phyloP scores from a whole-genome alignment of 1,284 basidiomycete species.

The Cutaneotrichosporon spelunceum region DNA sequence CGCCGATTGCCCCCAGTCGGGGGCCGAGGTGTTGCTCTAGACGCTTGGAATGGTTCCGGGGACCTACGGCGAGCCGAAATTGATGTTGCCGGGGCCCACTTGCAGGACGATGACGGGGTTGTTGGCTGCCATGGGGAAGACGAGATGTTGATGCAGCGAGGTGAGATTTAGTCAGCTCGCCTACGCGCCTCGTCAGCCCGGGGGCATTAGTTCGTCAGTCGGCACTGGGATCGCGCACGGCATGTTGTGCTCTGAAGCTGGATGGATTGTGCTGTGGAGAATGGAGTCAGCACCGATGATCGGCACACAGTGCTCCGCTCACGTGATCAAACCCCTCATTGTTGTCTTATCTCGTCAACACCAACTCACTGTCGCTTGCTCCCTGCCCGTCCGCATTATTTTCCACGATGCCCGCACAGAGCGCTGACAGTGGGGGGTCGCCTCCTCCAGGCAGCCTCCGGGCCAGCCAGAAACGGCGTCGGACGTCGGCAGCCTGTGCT shows the following conservation, averaged over 20 bases:
- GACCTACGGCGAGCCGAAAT: constrained; percentile 20
- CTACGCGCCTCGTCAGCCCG: background rate
- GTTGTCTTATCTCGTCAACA: too few species aligned
- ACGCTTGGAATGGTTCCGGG: constrained; percentile 42
- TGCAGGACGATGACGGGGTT: background rate
- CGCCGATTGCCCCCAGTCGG: constrained; percentile 84
- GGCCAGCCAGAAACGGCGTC: background rate
- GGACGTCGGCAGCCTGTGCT: background rate
- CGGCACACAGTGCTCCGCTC: background rate
- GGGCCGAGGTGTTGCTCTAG: constrained; percentile 69
- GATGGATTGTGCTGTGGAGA: background rate
- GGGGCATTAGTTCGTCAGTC: background rate
- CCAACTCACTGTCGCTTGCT: background rate
- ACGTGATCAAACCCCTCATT: background rate
- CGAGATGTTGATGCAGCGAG: background rate
- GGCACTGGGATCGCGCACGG: background rate
- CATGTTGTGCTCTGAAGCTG: background rate
- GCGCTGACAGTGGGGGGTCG: background rate
- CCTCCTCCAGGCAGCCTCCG: background rate
- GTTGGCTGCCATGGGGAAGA: background rate
- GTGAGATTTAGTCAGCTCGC: background rate
- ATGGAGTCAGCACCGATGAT: background rate
- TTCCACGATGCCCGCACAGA: background rate
- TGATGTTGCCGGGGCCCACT: too few species aligned
- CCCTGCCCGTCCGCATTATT: background rate